Base-by-base conservation (phyloP, 768 basidiomycete species). In the Mycena amicta region DNA sequence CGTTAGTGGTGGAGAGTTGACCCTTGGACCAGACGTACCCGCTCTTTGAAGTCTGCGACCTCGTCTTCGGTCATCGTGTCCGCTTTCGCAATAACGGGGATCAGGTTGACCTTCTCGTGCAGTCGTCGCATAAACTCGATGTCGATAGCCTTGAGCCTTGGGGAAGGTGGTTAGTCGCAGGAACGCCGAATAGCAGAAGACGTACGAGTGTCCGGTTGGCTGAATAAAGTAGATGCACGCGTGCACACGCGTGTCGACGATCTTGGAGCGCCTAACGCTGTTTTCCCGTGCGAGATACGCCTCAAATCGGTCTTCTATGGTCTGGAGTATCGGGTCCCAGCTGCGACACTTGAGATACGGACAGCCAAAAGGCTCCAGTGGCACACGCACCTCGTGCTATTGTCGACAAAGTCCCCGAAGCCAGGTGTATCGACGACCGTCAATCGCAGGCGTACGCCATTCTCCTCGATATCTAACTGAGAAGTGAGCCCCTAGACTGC, bases 381-480 rank as follows among this genome's bases (percentile, higher is more conserved):
- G n/a, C n/a, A n/a, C n/a, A 63, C 77, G 66, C 63, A 93, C 94
- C 95, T 94, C 70, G 95, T 92, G 66, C 94, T 92, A 72, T 99
- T 99, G 81, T 99, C 96, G 70, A 98, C 95, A 74, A 96, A 98
- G 74, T 99, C 97, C 59, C 97, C 97, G 69, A 98, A 99, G 27
- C 97, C 97, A 56, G 97, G 97, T n/a, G 95, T 99, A 72, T 99
- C 97, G 62, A 99, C 97, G 61, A 99, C 95, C 22, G 93, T 98
- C 56, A 99, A 77, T 68, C 94, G 93, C 47, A 98, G 86, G 67
- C 94, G 85, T 43, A 98, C 95, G 56, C 95, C 96, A 59, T 91
- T 96, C 80, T 99, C 97, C 78, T 98, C 96, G 70, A 99, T 98
- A 72, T 98, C 97, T 96, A 74, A 55, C 1, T n/a, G n/a, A n/a